Evolutionary conservation across 2,329 filamentous ascomycete species (phyloP).

Genomic region (Colletotrichum theobromicola): DNA sequence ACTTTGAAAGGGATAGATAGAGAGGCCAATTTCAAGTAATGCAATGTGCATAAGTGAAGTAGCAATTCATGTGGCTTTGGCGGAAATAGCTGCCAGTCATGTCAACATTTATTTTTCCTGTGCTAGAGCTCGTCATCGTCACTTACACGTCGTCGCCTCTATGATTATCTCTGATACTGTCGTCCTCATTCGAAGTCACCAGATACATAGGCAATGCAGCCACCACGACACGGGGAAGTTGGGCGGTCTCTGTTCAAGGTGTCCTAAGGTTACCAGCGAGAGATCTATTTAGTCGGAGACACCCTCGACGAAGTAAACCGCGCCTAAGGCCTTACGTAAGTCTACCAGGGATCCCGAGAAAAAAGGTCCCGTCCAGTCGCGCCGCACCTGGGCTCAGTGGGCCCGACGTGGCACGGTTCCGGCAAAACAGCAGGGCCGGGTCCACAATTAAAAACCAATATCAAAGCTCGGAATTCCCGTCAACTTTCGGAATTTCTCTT

Average conservation of each 20-base stretch:
- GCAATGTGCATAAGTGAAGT: background rate
- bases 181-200: background rate
- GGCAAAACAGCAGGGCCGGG: constrained; percentile 2
- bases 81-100: background rate
- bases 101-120: background rate
- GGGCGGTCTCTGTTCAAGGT: background rate
- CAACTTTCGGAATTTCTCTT: background rate
- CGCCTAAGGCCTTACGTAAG: no score
- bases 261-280: no score
- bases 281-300: no score
- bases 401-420: constrained; percentile 9
- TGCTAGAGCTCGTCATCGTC: background rate
- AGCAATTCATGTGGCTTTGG: background rate
- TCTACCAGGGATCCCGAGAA: no score
- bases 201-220: background rate
- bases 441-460: background rate
- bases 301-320: no score
- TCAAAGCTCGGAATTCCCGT: constrained; percentile 23
- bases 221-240: background rate
- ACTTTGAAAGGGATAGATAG: background rate
- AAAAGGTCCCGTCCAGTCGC: no score
- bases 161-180: background rate
- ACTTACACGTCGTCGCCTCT: background rate
- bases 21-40: background rate
- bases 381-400: no score